A percentile compares a stretch with the other conserved stretches of the same genome.
Evolutionary conservation across 371 early-diverging fungal species (phyloP).

Genomic region (Batrachochytrium dendrobatidis): DNA sequence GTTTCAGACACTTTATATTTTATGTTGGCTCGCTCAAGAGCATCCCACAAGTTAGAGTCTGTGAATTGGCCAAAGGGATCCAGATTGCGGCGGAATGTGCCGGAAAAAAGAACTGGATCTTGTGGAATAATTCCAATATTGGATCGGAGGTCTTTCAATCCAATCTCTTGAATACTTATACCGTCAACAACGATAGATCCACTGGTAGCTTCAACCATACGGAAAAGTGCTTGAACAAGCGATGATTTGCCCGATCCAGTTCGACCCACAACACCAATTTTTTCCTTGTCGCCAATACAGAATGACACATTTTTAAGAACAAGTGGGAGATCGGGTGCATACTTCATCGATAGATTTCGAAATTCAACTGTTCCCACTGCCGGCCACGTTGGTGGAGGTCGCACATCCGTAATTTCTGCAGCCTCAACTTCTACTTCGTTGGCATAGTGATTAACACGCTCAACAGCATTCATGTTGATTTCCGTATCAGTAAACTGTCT

Average conservation of each 20-base stretch:
- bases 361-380: slow-evolving; percentile 35
- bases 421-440: slow-evolving; percentile 28
- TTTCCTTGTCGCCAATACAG: slow-evolving; percentile 25
- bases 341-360: slow-evolving; percentile 31
- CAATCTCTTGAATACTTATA: slow-evolving; percentile 20
- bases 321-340: slow-evolving; percentile 20
- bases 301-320: slow-evolving; percentile 55
- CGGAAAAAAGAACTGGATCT: slow-evolving; percentile 63
- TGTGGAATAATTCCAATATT: slow-evolving; percentile 51
- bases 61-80: slow-evolving; percentile 9
- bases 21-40: slow-evolving; percentile 8
- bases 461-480: slow-evolving; percentile 26
- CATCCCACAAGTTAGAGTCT: slow-evolving; percentile 39
- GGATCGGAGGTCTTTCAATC: slow-evolving; percentile 35
- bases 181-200: slow-evolving; percentile 65
- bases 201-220: slow-evolving; percentile 74
- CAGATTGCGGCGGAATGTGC: slow-evolving; percentile 51
- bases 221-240: slow-evolving; percentile 76
- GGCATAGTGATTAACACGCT: slow-evolving; percentile 49
- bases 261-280: slow-evolving; percentile 49
- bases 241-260: slow-evolving; percentile 75
- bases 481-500: slow-evolving; percentile 34
- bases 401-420: slow-evolving; percentile 16
- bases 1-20: slow-evolving; percentile 8
- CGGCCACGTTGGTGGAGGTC: slow-evolving; percentile 29